Evolutionary conservation across 1,284 basidiomycete genomes (phyloP), one percentile per base, ranked within the genome.

Genomic region (Ustilago bromivora): DNA sequence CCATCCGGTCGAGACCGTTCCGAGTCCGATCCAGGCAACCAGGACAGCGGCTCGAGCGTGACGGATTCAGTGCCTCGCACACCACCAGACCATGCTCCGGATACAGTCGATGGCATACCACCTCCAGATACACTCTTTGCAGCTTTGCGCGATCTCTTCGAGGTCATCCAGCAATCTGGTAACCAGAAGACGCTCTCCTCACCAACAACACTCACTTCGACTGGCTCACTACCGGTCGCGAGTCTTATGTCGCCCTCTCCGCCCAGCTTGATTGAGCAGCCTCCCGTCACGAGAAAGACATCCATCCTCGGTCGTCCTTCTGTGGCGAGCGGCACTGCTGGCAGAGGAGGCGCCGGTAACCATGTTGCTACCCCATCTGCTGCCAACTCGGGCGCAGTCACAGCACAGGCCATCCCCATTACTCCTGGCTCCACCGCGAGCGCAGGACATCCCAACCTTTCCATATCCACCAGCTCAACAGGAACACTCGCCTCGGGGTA

Each of bases 401-500:
- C 69, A 19, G 69, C 74, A 3, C 60, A 69, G 31, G 71, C 71
- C 11, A 72, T 72, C n/a, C 69, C 69, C 13, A 72, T 76, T 56
- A 59, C 60, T n/a, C 43, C 69, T 12, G 62, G 36, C 35, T 61
- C 74, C 5, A 58, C 57, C n/a, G 35, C 69, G 9, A 53, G 63
- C 31, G 36, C 65, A 23, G 74, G 63, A 12, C 69, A 61, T 4
- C 66, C 74, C 11, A 66, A 58, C 17, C 35, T 74, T 40, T 75
- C 77, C 53, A 71, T 72, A 49, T 78, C 75, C 6, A 75, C 71
- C 23, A 62, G 65, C 54, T 70, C 69, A 6, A 57, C 59, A 5
- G 83, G 96, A 96, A 87, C 93, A 93, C 82, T 89, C 92, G 61
- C 98, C 95, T 86, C 90, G 93, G 61, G 92, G 91, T 43, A 92